Conservation (phyloP, 345 rosid genomes). For the Eucalyptus cloeziana region DNA sequence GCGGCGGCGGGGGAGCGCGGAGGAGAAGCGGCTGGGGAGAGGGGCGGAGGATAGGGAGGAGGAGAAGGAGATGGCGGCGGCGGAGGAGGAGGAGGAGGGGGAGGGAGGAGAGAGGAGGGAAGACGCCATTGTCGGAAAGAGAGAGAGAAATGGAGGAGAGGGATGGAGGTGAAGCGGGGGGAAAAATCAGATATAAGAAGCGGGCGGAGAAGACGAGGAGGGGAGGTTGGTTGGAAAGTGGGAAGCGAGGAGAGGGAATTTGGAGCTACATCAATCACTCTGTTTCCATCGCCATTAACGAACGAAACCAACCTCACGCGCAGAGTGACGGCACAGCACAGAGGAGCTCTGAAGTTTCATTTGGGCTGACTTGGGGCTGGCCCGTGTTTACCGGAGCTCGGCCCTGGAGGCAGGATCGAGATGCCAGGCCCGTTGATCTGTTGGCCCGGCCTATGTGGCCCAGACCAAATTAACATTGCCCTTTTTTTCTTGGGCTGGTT, state of each 20-base stretch:
- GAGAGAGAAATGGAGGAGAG: not conserved
- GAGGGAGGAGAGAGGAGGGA: not conserved
- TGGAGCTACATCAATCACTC: conserved; percentile 11
- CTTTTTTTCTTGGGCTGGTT: not conserved
- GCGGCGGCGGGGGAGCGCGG: conserved; percentile 10
- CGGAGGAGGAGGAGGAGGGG: not conserved
- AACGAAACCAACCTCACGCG: not conserved
- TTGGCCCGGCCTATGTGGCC: not conserved
- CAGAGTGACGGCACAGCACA: not conserved
- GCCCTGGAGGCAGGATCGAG: not conserved
- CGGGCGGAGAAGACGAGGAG: not conserved
- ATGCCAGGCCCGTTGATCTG: not conserved
- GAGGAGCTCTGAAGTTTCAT: not conserved
- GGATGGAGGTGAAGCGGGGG: not conserved
- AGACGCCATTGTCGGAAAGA: conserved; percentile 19
- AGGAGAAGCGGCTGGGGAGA: conserved; percentile 23
- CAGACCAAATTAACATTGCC: not conserved
- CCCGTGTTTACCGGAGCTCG: not conserved
- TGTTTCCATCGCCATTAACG: conserved; percentile 26
- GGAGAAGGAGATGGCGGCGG: not conserved
- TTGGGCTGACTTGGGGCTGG: not conserved
- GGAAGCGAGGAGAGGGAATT: conserved; percentile 39
- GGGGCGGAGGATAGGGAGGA: conserved; percentile 21
- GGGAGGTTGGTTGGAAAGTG: conserved; percentile 35
- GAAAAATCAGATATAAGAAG: not conserved